Evolutionary conservation across 768 basidiomycete species (phyloP).

Genomic region (Kwoniella botswanensis): DNA sequence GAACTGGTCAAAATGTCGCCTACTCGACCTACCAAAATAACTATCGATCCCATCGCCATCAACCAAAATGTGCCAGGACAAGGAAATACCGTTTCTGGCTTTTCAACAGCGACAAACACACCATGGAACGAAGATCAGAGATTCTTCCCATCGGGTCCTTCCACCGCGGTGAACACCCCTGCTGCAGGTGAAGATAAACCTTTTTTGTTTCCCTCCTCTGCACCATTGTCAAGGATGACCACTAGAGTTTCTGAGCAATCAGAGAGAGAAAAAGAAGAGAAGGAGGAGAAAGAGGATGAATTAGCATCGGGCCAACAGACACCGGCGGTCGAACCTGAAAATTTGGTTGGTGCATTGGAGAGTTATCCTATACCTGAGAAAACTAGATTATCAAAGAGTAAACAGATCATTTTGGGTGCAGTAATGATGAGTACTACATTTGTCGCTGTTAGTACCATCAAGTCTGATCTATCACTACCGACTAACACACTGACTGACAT

Average conservation of each 20-base stretch:
- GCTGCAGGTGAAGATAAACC: constrained; percentile 22
- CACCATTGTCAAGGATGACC: constrained; percentile 14
- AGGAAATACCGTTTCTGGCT: neutral
- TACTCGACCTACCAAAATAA: constrained; percentile 2
- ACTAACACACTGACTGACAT: neutral
- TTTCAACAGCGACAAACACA: constrained; percentile 6
- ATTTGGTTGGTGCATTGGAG: constrained; percentile 9
- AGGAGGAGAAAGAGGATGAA: constrained; percentile 10
- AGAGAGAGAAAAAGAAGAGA: neutral
- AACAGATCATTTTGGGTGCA: constrained; percentile 5
- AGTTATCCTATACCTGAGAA: constrained; percentile 14
- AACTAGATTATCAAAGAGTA: constrained; percentile 5
- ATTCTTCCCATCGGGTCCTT: constrained; percentile 14
- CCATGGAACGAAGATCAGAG: constrained; percentile 10
- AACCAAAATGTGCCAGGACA: neutral
- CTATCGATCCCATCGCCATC: constrained; percentile 4
- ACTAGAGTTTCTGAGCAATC: constrained; percentile 11
- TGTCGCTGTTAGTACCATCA: constrained; percentile 18
- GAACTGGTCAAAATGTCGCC: neutral
- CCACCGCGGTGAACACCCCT: constrained; percentile 21
- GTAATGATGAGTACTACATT: constrained; percentile 30
- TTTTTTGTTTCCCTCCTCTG: constrained; percentile 17
- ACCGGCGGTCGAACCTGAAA: neutral
- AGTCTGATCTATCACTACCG: neutral
- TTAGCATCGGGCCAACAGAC: neutral